Evolutionary conservation across 805 yeast genomes (phyloP).

Genomic region (Metschnikowia dekortorum): DNA sequence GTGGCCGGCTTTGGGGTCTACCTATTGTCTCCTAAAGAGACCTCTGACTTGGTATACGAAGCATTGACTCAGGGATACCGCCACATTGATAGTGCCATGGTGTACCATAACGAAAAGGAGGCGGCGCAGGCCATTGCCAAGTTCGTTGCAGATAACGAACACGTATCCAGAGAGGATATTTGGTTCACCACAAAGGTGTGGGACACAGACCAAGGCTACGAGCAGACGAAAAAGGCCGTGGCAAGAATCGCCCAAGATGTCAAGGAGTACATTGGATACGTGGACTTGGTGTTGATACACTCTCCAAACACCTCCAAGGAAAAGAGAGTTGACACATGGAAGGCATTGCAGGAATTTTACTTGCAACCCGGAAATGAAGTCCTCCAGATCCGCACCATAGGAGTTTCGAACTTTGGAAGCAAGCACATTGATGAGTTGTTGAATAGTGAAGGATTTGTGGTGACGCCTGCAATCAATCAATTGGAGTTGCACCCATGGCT

Average conservation of each 20-base stretch:
- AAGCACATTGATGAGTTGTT: constrained; percentile 58
- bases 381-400: constrained; percentile 61
- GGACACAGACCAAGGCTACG: constrained; percentile 37
- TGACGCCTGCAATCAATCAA: constrained; percentile 67
- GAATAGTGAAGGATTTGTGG: constrained; percentile 46
- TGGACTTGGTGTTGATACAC: constrained; percentile 44
- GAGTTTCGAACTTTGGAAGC: constrained; percentile 72
- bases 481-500: constrained; percentile 84
- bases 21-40: constrained; percentile 33
- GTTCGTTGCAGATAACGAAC: constrained; percentile 43
- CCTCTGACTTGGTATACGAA: constrained; percentile 43
- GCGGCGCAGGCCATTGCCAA: constrained; percentile 54
- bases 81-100: constrained; percentile 68
- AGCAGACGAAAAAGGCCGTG: constrained; percentile 55
- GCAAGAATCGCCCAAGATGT: constrained; percentile 50
- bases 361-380: constrained; percentile 43
- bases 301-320: constrained; percentile 43
- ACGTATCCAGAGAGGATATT: constrained; percentile 27
- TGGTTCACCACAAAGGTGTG: constrained; percentile 36
- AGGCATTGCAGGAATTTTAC: constrained; percentile 71
- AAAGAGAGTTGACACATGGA: constrained; percentile 58
- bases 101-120: constrained; percentile 61
- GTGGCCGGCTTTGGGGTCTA: constrained; percentile 56
- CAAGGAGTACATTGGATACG: constrained; percentile 32
- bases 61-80: constrained; percentile 68